Evolutionary conservation across 2,329 filamentous ascomycete genomes (phyloP).

Genomic region (Cladophialophora carrionii): DNA sequence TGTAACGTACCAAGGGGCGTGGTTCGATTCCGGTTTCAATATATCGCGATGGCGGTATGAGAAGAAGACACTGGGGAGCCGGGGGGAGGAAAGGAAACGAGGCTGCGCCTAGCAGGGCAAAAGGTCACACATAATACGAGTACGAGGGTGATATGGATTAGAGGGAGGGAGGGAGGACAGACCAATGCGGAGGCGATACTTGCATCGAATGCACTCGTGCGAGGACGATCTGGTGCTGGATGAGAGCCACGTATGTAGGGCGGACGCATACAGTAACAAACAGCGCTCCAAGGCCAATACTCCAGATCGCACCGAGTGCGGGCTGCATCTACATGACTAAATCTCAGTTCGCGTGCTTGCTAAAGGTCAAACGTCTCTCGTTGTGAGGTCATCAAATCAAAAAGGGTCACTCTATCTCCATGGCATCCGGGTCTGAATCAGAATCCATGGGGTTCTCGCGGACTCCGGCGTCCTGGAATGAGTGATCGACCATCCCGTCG

Average conservation of each 20-base stretch:
- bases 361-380: background rate
- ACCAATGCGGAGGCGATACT: too few relatives aligned
- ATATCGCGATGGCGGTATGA: too few relatives aligned
- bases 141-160: too few relatives aligned
- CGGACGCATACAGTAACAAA: background rate
- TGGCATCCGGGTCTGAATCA: constrained; percentile 34
- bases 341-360: background rate
- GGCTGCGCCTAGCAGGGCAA: too few relatives aligned
- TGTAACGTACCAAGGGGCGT: too few relatives aligned
- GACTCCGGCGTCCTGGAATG: constrained; percentile 6
- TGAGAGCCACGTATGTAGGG: background rate
- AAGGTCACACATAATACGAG: too few relatives aligned
- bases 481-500: constrained; percentile 28
- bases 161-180: too few relatives aligned
- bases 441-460: background rate
- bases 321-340: background rate
- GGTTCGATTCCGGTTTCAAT: too few relatives aligned
- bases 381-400: background rate
- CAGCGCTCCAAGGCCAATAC: background rate
- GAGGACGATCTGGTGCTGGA: too few relatives aligned
- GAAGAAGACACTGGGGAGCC: too few relatives aligned
- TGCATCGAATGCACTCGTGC: too few relatives aligned
- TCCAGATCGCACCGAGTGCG: background rate
- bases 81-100: too few relatives aligned
- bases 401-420: constrained; percentile 39